These are phyloP conservation scores for Penicillium freii DNA, from an alignment of 2,329 filamentous ascomycete genomes.

Conservation along the genomic window DNA sequence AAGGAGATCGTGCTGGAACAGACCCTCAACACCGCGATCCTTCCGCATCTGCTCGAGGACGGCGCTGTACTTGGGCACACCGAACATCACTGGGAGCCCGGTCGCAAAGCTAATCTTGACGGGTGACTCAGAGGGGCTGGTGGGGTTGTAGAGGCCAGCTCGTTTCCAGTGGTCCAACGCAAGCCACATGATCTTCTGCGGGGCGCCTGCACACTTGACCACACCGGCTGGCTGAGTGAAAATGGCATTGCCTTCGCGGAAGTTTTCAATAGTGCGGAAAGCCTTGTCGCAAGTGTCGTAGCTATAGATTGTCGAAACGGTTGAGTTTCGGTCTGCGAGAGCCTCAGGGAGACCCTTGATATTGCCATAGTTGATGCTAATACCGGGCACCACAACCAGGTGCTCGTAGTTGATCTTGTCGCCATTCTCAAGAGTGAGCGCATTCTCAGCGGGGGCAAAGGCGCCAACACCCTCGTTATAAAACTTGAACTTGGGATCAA, in stretches of 20 bases:
- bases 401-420: constrained; percentile 62
- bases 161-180: constrained; percentile 60
- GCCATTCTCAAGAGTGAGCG: constrained; percentile 55
- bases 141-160: constrained; percentile 51
- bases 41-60: constrained; percentile 54
- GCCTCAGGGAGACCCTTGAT: constrained; percentile 60
- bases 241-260: constrained; percentile 53
- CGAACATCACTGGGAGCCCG: constrained; percentile 58
- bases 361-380: constrained; percentile 51
- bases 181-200: constrained; percentile 63
- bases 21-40: constrained; percentile 56
- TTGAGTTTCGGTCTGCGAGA: constrained; percentile 47
- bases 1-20: constrained; percentile 59
- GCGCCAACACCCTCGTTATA: constrained; percentile 54
- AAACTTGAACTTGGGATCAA: constrained; percentile 61
- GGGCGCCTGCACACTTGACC: constrained; percentile 62
- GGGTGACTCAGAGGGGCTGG: constrained; percentile 40
- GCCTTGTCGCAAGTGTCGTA: constrained; percentile 58
- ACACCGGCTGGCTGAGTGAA: constrained; percentile 60
- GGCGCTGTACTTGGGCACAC: constrained; percentile 59
- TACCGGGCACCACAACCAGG: constrained; percentile 61
- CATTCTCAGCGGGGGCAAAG: constrained; percentile 58
- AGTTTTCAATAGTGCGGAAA: constrained; percentile 48
- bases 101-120: constrained; percentile 58
- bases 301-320: constrained; percentile 58